Base-by-base conservation (phyloP, 202 grass and related monocot species). In the Zizania palustris region DNA sequence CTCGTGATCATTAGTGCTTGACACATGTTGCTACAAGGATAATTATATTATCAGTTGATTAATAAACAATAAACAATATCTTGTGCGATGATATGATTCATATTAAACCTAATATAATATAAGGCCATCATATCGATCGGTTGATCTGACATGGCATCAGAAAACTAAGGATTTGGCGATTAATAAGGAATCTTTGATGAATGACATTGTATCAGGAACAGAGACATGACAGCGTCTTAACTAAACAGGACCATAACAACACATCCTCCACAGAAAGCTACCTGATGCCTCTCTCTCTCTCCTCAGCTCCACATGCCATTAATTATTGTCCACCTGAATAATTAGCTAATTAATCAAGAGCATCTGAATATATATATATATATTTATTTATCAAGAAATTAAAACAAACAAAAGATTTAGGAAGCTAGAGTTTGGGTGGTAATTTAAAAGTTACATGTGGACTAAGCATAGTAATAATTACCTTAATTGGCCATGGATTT, bases 81-180 rank as follows among this genome's bases (percentile, higher is more conserved):
- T 77, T 45, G 65, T 75, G 12, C n/a, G 5, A 67, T 18, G 36
- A 44, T 78, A 10, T 18, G 36, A 44, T 78, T 9, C 58, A 9
- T 1, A 28, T 28, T 28, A n/a, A n/a, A 45, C 28, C 63, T 39
- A 50, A 66, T 68, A 51, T 39, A 50, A 66, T 68, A 51, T 48
- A n/a, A 34, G 48, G 45, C 39, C 15, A 51, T 11, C 21, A 48
- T n/a, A n/a, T n/a, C n/a, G n/a, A n/a, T n/a, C n/a, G n/a, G 37
- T 68, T 51, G 46, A 69, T 20, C 38, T 46, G n/a, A 74, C 21
- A 11, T 87, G 3, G 36, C 22, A 63, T 69, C 45, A 79, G 69
- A 77, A 87, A 65, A 69, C 38, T 74, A 83, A 79, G 75, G 68
- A 79, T 83, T 69, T 65, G 66, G 66, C 15, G 69, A 87, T 49